Percentiles rank a stretch among this genome's conserved stretches.
Conservation (phyloP, 75 land plant species). For the Adiantum capillusveneris region DNA sequence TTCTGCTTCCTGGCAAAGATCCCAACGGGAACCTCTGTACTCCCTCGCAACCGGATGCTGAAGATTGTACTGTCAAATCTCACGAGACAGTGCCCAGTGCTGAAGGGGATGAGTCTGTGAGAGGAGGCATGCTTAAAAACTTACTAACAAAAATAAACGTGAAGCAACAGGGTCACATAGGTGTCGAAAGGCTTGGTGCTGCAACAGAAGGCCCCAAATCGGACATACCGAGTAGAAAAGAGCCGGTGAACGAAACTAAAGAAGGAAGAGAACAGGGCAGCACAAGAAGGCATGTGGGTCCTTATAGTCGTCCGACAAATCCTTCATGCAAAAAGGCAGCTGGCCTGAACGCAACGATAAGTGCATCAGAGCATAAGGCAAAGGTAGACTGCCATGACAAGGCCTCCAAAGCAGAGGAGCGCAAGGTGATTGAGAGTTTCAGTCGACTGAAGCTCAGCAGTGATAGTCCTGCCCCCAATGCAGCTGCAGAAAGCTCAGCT, state of each 20-base stretch:
- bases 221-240: not conserved
- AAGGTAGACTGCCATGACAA: not conserved
- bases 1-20: not conserved
- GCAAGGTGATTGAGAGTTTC: not conserved
- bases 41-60: not conserved
- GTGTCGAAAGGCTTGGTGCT: not conserved
- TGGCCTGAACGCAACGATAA: not conserved
- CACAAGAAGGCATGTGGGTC: not conserved
- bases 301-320: not conserved
- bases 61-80: not conserved
- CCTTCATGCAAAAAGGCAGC: not conserved
- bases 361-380: not conserved
- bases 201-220: not conserved
- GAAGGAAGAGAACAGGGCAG: not conserved
- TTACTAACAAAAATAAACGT: not conserved
- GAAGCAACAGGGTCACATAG: not conserved
- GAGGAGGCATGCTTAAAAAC: not conserved
- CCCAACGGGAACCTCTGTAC: not conserved
- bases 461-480: not conserved
- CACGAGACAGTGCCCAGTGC: too few species aligned
- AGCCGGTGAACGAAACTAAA: not conserved
- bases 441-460: not conserved
- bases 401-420: not conserved
- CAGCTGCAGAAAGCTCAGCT: not conserved
- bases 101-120: not conserved